Base-by-base conservation (phyloP, 2,329 filamentous ascomycete species). In the Aspergillus versicolor region DNA sequence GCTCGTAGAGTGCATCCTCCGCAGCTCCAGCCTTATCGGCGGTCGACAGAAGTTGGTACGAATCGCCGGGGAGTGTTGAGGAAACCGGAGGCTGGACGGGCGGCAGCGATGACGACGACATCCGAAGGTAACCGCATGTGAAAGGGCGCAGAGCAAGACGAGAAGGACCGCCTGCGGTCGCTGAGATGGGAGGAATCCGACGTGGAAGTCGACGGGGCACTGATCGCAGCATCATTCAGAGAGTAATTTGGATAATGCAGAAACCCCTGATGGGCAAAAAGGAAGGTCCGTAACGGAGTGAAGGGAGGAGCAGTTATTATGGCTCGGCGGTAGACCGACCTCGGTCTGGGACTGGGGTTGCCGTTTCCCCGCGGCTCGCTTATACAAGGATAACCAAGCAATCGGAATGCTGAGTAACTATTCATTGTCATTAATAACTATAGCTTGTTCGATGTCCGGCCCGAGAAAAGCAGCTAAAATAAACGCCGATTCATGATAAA, bases 1-100 rank as follows among this genome's bases (percentile, higher is more conserved):
- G 84, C 42, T 92, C 85, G 73, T 92, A 96, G 1, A 97, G 82
- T 1, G 86, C 86, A 75, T 97, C 92, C 75, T 97, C 94, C 0
- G 90, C 86, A 17, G 83, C 81, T 15, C 91, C 91, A 0, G 88
- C 80, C 75, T 97, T 97, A 56, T 88, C 80, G 32, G 84, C 76
- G 63, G 92, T 90, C 41, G 91, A 82, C 0, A 97, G 83, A 13
- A 97, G 82, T 73, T 97, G 93, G 77, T 93, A 97, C 27, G 89
- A 84, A 69, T 96, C 91, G 56, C 89, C 85, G 0, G 89, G 81
- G 2, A 86, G 77, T 8, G 79, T 74, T 19, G 80, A 78, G 15
- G 87, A 86, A 22, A 90, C 73, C 15, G 87, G 85, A 22, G 86
- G 85, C 15, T 84, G 71, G 43, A 87, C 83, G 12, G 83, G 70